phyloP scores from a whole-genome alignment of 805 yeast species.

The Metschnikowia orientalis region DNA sequence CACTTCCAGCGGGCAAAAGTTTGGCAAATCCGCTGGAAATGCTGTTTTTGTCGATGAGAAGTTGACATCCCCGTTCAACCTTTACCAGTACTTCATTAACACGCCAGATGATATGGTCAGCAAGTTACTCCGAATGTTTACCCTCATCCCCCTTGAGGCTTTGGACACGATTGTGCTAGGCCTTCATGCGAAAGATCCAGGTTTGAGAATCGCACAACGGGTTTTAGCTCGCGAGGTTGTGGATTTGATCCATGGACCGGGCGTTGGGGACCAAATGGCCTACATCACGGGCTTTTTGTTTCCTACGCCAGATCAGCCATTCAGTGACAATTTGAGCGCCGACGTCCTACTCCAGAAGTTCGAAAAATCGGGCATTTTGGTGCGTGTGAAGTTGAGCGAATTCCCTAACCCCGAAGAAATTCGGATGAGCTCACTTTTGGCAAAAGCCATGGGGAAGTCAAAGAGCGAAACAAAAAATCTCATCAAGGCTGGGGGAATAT shows the following conservation, averaged over 20 bases:
- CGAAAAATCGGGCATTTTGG: constrained; percentile 52
- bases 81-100: constrained; percentile 82
- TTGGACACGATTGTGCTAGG: constrained; percentile 48
- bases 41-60: constrained; percentile 79
- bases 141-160: constrained; percentile 63
- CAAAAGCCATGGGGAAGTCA: constrained; percentile 44
- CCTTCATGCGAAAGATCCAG: constrained; percentile 56
- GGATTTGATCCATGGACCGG: constrained; percentile 81
- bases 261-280: constrained; percentile 65
- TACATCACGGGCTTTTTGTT: constrained; percentile 64
- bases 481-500: constrained; percentile 68
- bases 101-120: constrained; percentile 72
- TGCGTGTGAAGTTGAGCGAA: constrained; percentile 26
- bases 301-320: constrained; percentile 50
- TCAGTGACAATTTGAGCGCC: constrained; percentile 42
- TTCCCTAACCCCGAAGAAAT: constrained; percentile 26
- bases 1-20: constrained; percentile 85
- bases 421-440: constrained; percentile 51
- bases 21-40: constrained; percentile 96
- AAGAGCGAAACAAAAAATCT: constrained; percentile 58
- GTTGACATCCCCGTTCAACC: constrained; percentile 73
- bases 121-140: constrained; percentile 68
- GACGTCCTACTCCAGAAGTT: constrained; percentile 54
- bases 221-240: constrained; percentile 79
- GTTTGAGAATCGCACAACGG: constrained; percentile 66